Conservation (phyloP, 179 eudicot genomes). For the Heliamphora pulchella region DNA sequence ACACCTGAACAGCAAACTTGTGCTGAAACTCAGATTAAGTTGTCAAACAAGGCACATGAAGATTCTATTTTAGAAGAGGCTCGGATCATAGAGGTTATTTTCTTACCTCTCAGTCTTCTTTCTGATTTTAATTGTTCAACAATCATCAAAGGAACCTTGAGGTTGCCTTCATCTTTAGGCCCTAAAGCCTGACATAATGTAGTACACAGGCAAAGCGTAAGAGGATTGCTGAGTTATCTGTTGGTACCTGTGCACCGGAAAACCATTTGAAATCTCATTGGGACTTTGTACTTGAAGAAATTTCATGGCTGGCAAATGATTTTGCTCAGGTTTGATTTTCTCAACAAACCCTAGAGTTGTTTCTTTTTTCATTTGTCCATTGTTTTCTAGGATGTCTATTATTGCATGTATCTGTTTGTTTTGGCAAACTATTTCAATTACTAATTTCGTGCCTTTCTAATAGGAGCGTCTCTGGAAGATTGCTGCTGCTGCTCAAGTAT, state of each 20-base stretch:
- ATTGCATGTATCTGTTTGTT: not conserved
- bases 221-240: slow-evolving; percentile 69
- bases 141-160: slow-evolving; percentile 9
- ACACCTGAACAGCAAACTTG: not conserved
- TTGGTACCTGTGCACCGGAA: slow-evolving; percentile 34
- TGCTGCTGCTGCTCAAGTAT: slow-evolving; percentile 75
- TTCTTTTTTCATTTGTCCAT: not conserved
- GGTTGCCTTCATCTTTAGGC: slow-evolving; percentile 15
- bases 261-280: slow-evolving; percentile 57
- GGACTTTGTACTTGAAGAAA: slow-evolving; percentile 91
- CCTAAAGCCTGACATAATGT: slow-evolving; percentile 24
- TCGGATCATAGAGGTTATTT: slow-evolving; percentile 62
- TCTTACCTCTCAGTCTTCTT: not conserved
- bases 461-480: slow-evolving; percentile 96
- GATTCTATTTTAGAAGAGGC: slow-evolving; percentile 87
- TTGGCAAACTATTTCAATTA: slow-evolving; percentile 4
- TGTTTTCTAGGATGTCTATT: not conserved
- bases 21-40: slow-evolving; percentile 24
- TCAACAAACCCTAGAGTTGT: not conserved
- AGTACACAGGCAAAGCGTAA: slow-evolving; percentile 67
- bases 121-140: slow-evolving; percentile 18
- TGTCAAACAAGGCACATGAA: slow-evolving; percentile 54
- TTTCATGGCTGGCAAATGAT: slow-evolving; percentile 97
- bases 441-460: slow-evolving; percentile 8
- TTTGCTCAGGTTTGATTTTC: slow-evolving; percentile 69